Evolutionary conservation across 2,329 filamentous ascomycete genomes (phyloP), one percentile per base, ranked within the genome.

Genomic region (Mariannaea sp.): DNA sequence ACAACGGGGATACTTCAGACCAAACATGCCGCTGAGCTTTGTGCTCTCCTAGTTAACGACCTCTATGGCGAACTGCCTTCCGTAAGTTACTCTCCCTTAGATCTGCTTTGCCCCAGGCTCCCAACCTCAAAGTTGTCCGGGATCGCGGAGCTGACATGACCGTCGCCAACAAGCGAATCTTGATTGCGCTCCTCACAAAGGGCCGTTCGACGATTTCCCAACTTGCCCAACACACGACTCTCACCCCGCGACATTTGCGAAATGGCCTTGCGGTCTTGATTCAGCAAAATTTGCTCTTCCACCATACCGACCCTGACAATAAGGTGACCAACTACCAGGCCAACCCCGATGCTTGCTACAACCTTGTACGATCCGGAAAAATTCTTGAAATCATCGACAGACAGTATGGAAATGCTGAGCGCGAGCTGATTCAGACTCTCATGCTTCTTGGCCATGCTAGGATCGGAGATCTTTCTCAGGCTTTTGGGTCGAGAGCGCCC

Each of bases 11-110:
- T 47, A 43, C 55, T 16, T 33, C 58, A 87, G 84, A 85, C 84
- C 56, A 85, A 91, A 77, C 83, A 89, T 71, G 81, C 89, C 63
- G 85, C 88, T 68, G 90, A 97, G 83, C 89, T 97, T 69, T 96
- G 91, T 79, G 84, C 87, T 77, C 85, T 96, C 70, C 82, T 97
- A 59, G 87, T 97, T 59, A 86, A 92, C 70, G 92, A 97, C 71
- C 81, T 90, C 55, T 93, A 94, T 73, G 94, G 94, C 69, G 90
- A 96, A 76, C 85, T 97, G 54, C 91, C 92, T 58, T 90, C 91
- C 70, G 93, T 97, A 88, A 68, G 88, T 77, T 26, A 47, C 26
- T 30, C 41, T 52, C 32, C 46, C 53, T 57, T 64, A 6, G 27
- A 39, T 45, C 29, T 35, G 29, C 39, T 49, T 43, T 43, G 14